Evolutionary conservation across 1,284 basidiomycete species (phyloP), one percentile per base, ranked within the genome.

Genomic region (Ceratorhiza oryzae-sativae): DNA sequence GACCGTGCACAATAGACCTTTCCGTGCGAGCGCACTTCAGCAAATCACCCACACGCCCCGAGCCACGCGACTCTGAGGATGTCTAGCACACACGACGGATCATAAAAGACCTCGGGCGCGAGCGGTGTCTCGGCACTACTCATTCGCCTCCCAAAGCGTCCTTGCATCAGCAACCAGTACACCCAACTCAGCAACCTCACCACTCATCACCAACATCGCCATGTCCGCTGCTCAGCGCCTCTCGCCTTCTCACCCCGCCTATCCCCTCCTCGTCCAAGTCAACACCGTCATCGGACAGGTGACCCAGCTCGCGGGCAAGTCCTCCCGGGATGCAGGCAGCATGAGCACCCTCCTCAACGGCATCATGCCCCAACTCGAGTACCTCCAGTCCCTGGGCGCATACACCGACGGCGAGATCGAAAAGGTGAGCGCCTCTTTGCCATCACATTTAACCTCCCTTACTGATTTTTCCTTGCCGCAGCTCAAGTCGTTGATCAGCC

Each of bases 331-430:
- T 32, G 65, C 65, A 20, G 41, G 51, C 36, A 68, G 65, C 65
- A 68, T 68, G 65, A 68, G 65, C 65, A 32, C 65, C 9, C 65
- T 68, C 41, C 53, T 68, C 51, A 68, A 68, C 39, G 65, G 65
- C 65, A 20, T 68, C 42, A 68, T 68, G 65, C 65, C 65, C n/a
- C 65, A 68, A 34, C 65, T 68, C 39, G 65, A 68, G 51, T 68
- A 68, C 51, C 51, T 68, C 51, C 65, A 68, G 51, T 68, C 65
- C 25, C 30, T 68, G 39, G 65, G 65, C 25, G 65, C 65, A 68
- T 68, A 68, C 65, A 68, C 65, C n/a, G 65, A 68, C 51, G 53
- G 65, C 65, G 65, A 68, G 51, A 68, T 68, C 23, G 65, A 68
- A 34, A 30, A 48, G 65, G 65, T 68, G 51, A 68, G 65, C 39